These are phyloP conservation scores for Ocimum tenuiflorum DNA, from an alignment of 257 asterid genomes.

Conservation along the genomic window DNA sequence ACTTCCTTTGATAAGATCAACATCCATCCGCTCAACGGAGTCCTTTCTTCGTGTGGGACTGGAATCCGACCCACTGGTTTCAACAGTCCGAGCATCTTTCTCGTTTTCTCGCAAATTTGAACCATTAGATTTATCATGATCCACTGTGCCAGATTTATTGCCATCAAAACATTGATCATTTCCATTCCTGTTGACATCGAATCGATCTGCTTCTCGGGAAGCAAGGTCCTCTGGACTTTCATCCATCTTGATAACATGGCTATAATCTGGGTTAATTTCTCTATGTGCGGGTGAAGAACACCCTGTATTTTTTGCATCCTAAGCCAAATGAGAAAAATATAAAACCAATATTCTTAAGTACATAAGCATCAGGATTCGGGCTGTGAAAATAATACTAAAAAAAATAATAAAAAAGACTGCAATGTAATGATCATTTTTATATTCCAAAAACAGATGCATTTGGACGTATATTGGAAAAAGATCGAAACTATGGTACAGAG, in stretches of 20 bases:
- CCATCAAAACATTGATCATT: conserved; percentile 32
- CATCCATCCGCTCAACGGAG: conserved; percentile 36
- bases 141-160: conserved; percentile 29
- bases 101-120: conserved; percentile 34
- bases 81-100: conserved; percentile 48
- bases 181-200: conserved; percentile 30
- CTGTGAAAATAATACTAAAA: background rate
- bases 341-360: background rate
- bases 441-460: background rate
- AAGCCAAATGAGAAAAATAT: conserved; percentile 16
- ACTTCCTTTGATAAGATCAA: conserved; percentile 44
- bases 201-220: conserved; percentile 34
- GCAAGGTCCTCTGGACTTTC: conserved; percentile 29
- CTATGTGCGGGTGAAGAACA: conserved; percentile 31
- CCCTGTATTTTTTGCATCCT: conserved; percentile 46
- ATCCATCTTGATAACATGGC: conserved; percentile 28
- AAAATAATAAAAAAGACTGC: background rate
- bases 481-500: conserved; percentile 12
- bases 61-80: conserved; percentile 75
- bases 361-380: background rate
- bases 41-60: conserved; percentile 64
- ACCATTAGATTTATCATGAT: conserved; percentile 31
- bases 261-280: conserved; percentile 32
- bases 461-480: background rate
- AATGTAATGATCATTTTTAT: background rate